Evolutionary conservation across 352 stramenopile genomes (phyloP).

Genomic region (Phytophthora megakarya): DNA sequence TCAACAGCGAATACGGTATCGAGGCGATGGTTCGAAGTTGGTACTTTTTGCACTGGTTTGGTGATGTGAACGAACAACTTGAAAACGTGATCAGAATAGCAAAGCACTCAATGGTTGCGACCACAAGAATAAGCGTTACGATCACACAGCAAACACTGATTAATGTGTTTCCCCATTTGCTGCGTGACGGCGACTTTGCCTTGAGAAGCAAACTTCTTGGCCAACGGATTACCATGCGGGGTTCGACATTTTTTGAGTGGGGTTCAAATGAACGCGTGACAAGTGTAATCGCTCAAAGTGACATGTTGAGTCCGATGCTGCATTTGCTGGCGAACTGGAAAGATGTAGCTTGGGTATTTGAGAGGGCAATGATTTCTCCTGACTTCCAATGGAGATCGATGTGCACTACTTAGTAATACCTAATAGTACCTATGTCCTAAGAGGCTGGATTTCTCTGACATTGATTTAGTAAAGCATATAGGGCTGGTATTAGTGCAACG

Average conservation of each 20-base stretch:
- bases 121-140: neutral
- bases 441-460: no score
- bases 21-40: neutral
- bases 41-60: neutral
- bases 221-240: neutral
- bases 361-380: neutral
- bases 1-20: neutral
- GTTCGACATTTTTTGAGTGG: neutral
- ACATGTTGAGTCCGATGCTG: neutral
- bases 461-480: no score
- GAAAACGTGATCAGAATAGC: neutral
- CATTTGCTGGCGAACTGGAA: neutral
- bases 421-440: no score
- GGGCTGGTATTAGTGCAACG: no score
- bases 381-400: no score
- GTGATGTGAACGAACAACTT: neutral
- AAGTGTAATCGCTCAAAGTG: neutral
- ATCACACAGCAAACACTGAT: neutral
- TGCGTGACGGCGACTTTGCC: neutral
- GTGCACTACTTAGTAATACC: no score
- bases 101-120: neutral
- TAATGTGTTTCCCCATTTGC: neutral
- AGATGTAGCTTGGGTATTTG: neutral
- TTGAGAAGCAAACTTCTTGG: neutral
- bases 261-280: neutral